These are phyloP conservation scores for Colletotrichum sp. DNA, from an alignment of 2,329 filamentous ascomycete genomes.

Conservation along the genomic window DNA sequence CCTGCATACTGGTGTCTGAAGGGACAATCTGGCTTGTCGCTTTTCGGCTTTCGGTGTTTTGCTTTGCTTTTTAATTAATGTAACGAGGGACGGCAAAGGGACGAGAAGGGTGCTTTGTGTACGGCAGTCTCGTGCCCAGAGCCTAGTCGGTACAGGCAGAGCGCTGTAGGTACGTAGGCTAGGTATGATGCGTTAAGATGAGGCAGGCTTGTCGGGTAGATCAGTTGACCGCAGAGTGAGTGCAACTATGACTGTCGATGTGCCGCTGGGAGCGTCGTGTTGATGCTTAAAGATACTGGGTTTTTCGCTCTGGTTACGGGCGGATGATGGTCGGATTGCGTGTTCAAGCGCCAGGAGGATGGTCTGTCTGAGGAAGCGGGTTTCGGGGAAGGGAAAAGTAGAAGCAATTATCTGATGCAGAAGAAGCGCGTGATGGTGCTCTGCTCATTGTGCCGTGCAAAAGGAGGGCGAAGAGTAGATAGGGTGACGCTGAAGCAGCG, in stretches of 20 bases:
- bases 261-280: not conserved
- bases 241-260: not conserved
- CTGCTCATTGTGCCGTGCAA: slow-evolving; percentile 22
- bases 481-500: not conserved
- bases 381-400: slow-evolving; percentile 16
- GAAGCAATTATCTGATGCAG: slow-evolving; percentile 10
- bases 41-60: not conserved
- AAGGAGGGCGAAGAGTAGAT: slow-evolving; percentile 3
- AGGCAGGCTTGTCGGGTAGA: not conserved
- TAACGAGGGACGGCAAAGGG: not conserved
- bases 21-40: not conserved
- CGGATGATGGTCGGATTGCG: not conserved
- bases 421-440: slow-evolving; percentile 10
- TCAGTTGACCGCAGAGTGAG: not conserved
- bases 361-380: slow-evolving; percentile 2
- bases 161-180: not conserved
- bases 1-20: slow-evolving; percentile 32
- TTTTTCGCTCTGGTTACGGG: not conserved
- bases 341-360: slow-evolving; percentile 12
- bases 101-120: not conserved
- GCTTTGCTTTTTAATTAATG: not conserved
- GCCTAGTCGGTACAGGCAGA: not conserved
- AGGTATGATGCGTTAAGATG: not conserved
- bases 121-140: not conserved
- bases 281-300: not conserved